Percentiles rank a stretch among this genome's conserved stretches.
These are phyloP conservation scores for Yamadazyma conglobata DNA, from an alignment of 1,139 yeast species.

Conservation along the genomic window DNA sequence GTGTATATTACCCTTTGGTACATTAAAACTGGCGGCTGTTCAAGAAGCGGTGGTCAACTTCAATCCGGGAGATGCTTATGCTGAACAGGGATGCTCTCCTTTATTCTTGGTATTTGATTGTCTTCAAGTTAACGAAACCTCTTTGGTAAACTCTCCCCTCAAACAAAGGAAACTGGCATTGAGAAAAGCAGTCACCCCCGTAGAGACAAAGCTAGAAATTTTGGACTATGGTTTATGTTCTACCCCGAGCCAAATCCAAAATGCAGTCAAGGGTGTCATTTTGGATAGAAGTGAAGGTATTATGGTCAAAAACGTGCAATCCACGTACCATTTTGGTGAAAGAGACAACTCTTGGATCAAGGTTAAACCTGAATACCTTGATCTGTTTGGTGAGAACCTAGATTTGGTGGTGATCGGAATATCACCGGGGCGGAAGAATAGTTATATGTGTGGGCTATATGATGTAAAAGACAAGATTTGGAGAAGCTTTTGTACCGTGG, in stretches of 20 bases:
- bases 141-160: conserved; percentile 55
- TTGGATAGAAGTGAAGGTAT: conserved; percentile 76
- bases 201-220: conserved; percentile 54
- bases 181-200: conserved; percentile 42
- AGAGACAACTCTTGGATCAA: conserved; percentile 73
- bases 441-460: conserved; percentile 70
- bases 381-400: conserved; percentile 80
- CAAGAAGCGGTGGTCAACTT: conserved; percentile 47
- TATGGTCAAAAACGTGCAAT: conserved; percentile 62
- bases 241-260: conserved; percentile 50
- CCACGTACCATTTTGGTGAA: conserved; percentile 58
- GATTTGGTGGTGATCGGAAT: conserved; percentile 81
- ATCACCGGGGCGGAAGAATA: conserved; percentile 67
- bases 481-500: conserved; percentile 72
- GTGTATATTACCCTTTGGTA: conserved; percentile 72
- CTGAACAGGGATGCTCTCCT: conserved; percentile 49
- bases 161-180: conserved; percentile 55
- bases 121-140: conserved; percentile 60
- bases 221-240: conserved; percentile 44
- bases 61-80: conserved; percentile 36
- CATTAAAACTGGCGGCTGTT: conserved; percentile 67
- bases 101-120: conserved; percentile 70
- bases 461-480: conserved; percentile 29
- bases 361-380: conserved; percentile 86
- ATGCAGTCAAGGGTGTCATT: conserved; percentile 61